These are phyloP conservation scores for Colletotrichum abscissum DNA, from an alignment of 2,329 filamentous ascomycete species.

Conservation along the genomic window DNA sequence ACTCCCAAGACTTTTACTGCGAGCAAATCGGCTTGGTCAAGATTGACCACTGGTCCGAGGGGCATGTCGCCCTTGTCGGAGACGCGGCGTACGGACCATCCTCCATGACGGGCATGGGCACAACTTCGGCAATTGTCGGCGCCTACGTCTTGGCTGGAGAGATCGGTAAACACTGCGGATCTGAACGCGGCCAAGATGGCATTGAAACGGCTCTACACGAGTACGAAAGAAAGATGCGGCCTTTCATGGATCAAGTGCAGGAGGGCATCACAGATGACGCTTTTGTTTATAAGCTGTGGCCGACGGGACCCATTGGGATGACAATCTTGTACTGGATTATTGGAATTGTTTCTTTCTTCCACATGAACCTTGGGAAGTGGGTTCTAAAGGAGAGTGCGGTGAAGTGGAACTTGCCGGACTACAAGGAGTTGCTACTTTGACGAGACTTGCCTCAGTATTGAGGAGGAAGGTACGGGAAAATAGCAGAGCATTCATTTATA, in stretches of 20 bases:
- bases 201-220: slow-evolving; percentile 45
- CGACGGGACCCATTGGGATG: slow-evolving; percentile 20
- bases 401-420: slow-evolving; percentile 7
- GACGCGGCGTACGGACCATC: slow-evolving; percentile 65
- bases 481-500: neutral
- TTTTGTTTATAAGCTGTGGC: slow-evolving; percentile 19
- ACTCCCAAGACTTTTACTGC: slow-evolving; percentile 58
- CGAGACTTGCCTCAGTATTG: neutral
- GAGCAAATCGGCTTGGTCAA: slow-evolving; percentile 57
- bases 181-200: slow-evolving; percentile 34
- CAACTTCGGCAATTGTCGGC: slow-evolving; percentile 57
- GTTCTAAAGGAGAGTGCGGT: neutral
- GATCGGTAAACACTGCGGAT: slow-evolving; percentile 44
- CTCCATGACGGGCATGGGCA: slow-evolving; percentile 62
- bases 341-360: slow-evolving; percentile 21
- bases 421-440: neutral
- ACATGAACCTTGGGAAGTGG: slow-evolving; percentile 17
- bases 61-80: slow-evolving; percentile 61
- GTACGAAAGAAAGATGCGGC: slow-evolving; percentile 57
- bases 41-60: slow-evolving; percentile 53
- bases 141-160: slow-evolving; percentile 69
- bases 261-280: slow-evolving; percentile 30
- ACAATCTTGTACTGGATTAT: neutral
- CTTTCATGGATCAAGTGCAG: slow-evolving; percentile 57
- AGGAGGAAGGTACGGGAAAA: neutral